A percentile compares a stretch with the other conserved stretches of the same genome.
These are phyloP conservation scores for Trypanosoma platydactyli DNA, from an alignment of 208 protist genomes.

Conservation along the genomic window DNA sequence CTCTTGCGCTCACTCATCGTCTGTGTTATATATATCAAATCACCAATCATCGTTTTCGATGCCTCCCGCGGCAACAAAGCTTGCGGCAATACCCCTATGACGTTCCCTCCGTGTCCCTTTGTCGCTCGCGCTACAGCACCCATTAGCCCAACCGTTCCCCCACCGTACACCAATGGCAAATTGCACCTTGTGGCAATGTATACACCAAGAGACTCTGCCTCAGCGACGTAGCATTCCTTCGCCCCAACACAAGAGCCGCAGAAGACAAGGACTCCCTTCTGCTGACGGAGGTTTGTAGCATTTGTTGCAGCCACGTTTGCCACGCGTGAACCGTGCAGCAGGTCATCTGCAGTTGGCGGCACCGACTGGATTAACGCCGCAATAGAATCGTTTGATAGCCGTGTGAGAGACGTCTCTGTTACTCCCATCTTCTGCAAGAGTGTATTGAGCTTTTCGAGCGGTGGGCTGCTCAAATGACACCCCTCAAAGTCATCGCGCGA, in stretches of 20 bases:
- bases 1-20: conserved; percentile 88
- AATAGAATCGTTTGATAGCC: background rate
- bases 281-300: conserved; percentile 21
- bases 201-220: conserved; percentile 46
- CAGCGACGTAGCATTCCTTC: conserved; percentile 40
- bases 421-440: background rate
- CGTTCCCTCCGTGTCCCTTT: conserved; percentile 32
- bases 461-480: conserved; percentile 46
- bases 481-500: conserved; percentile 35
- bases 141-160: conserved; percentile 80
- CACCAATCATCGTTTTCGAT: conserved; percentile 52
- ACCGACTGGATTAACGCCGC: background rate
- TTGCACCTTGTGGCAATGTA: conserved; percentile 36
- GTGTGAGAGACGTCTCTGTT: background rate
- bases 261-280: conserved; percentile 78
- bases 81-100: conserved; percentile 66
- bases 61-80: conserved; percentile 57
- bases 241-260: conserved; percentile 50
- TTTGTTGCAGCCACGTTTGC: background rate
- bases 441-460: background rate
- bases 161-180: conserved; percentile 74
- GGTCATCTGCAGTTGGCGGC: background rate
- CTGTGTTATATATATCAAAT: conserved; percentile 55
- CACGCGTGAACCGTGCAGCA: background rate
- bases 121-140: conserved; percentile 51